phyloP scores from a whole-genome alignment of 2,329 filamentous ascomycete species.

The Stemphylium vesicarium region DNA sequence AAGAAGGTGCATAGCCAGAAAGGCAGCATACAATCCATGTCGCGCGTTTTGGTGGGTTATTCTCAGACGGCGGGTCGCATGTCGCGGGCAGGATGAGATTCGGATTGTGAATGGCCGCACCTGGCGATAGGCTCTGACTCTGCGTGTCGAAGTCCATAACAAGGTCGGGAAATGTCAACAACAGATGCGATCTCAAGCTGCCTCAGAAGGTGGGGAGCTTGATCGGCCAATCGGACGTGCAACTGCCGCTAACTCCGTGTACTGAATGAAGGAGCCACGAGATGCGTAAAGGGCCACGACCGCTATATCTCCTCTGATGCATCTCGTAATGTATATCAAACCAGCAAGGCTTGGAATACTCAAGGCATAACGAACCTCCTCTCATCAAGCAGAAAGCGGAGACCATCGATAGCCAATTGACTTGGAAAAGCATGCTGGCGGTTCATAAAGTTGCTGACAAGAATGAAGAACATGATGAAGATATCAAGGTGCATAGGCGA shows the following conservation, averaged over 20 bases:
- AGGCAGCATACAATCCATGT: constrained; percentile 79
- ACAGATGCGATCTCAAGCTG: constrained; percentile 18
- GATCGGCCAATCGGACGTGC: constrained; percentile 38
- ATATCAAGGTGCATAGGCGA: constrained; percentile 40
- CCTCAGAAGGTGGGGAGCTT: constrained; percentile 31
- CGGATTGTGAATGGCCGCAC: constrained; percentile 42
- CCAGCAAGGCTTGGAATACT: neutral
- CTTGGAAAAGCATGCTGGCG: constrained; percentile 37
- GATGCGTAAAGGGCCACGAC: neutral
- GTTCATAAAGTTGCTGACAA: constrained; percentile 48
- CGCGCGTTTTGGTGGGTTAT: constrained; percentile 73
- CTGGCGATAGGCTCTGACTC: constrained; percentile 47
- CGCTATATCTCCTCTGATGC: neutral
- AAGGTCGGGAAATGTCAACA: constrained; percentile 15
- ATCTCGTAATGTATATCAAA: neutral
- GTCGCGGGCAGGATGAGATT: constrained; percentile 74
- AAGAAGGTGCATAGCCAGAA: neutral
- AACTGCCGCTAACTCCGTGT: constrained; percentile 23
- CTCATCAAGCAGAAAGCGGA: constrained; percentile 37
- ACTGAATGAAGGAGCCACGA: constrained; percentile 8
- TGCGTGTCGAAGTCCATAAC: constrained; percentile 46
- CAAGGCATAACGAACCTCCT: constrained; percentile 34
- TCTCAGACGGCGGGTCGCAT: constrained; percentile 80
- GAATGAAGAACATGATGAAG: constrained; percentile 44
- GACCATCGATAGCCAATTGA: constrained; percentile 34